Percentiles rank a stretch among this genome's conserved stretches.
Conservation (phyloP, 495 filamentous ascomycete genomes). For the Penicillium parvum region DNA sequence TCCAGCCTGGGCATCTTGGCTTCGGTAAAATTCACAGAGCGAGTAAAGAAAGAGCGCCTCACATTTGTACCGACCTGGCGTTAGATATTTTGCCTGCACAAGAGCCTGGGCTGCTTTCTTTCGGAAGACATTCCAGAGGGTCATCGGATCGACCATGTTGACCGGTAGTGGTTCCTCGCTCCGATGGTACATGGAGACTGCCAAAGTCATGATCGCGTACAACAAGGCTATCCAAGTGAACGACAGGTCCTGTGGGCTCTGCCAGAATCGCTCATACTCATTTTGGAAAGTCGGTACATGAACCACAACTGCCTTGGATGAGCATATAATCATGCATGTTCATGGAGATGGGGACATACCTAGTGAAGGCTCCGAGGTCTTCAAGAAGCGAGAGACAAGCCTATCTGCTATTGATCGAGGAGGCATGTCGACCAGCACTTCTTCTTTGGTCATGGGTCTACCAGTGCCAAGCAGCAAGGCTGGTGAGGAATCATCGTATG, state of each 20-base stretch:
- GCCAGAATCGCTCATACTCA: conserved; percentile 40
- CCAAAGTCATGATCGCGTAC: conserved; percentile 32
- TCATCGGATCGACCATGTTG: conserved; percentile 12
- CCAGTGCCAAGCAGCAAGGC: conserved; percentile 40
- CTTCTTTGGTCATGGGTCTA: conserved; percentile 27
- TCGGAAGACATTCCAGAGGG: conserved; percentile 21
- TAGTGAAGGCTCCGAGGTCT: conserved; percentile 38
- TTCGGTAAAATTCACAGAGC: conserved; percentile 34
- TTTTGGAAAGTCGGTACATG: conserved; percentile 45
- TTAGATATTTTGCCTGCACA: conserved; percentile 31
- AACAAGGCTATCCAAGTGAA: conserved; percentile 36
- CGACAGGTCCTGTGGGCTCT: conserved; percentile 24
- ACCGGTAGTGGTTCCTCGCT: conserved; percentile 26
- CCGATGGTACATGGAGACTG: conserved; percentile 27
- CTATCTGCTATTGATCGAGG: conserved; percentile 38
- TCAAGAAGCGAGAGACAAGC: conserved; percentile 43
- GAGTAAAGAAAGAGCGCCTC: conserved; percentile 40
- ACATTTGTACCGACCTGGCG: conserved; percentile 28
- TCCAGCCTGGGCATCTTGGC: conserved; percentile 32
- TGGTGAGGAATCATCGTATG: conserved; percentile 24
- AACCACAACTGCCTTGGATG: conserved; percentile 25
- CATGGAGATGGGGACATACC: conserved; percentile 16
- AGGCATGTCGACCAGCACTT: conserved; percentile 40
- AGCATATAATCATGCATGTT: background rate
- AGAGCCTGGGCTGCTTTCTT: conserved; percentile 32